phyloP scores from a whole-genome alignment of 192 early-diverging fungal species.

The Cetraspora pellucida region DNA sequence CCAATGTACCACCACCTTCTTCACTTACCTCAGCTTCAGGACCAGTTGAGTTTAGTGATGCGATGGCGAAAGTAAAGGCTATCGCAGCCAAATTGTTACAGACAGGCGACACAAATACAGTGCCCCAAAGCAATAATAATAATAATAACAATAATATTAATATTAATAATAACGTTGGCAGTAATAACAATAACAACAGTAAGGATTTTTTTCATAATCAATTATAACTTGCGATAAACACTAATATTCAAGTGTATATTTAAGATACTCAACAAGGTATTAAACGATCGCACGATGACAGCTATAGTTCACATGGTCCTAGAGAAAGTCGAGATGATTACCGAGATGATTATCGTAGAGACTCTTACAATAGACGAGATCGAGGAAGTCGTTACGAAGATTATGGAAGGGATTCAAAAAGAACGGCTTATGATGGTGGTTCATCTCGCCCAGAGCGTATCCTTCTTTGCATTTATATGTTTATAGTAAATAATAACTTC shows the following conservation, averaged over 20 bases:
- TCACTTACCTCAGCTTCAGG: slow-evolving; percentile 17
- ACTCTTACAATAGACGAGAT: slow-evolving; percentile 22
- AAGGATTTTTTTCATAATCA: not conserved
- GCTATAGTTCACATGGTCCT: slow-evolving; percentile 23
- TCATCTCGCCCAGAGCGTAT: slow-evolving; percentile 31
- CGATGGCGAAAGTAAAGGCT: slow-evolving; percentile 74
- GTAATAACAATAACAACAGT: not conserved
- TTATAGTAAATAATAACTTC: not conserved
- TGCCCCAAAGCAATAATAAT: slow-evolving; percentile 36
- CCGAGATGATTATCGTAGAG: slow-evolving; percentile 36
- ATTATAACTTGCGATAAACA: not conserved
- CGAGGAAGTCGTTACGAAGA: slow-evolving; percentile 31
- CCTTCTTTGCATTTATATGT: slow-evolving; percentile 5
- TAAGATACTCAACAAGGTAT: slow-evolving; percentile 25
- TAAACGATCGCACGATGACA: slow-evolving; percentile 27
- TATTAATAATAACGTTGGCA: not conserved
- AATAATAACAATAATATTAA: not conserved
- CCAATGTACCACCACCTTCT: slow-evolving; percentile 5
- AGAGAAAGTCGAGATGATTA: slow-evolving; percentile 38
- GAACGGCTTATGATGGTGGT: slow-evolving; percentile 29
- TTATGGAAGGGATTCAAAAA: slow-evolving; percentile 33
- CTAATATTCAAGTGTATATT: not conserved
- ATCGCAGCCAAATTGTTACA: slow-evolving; percentile 72
- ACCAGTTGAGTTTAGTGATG: slow-evolving; percentile 63
- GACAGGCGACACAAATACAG: slow-evolving; percentile 23